Evolutionary conservation across 495 filamentous ascomycete genomes (phyloP).

Genomic region (Penicillium simplicissimum): DNA sequence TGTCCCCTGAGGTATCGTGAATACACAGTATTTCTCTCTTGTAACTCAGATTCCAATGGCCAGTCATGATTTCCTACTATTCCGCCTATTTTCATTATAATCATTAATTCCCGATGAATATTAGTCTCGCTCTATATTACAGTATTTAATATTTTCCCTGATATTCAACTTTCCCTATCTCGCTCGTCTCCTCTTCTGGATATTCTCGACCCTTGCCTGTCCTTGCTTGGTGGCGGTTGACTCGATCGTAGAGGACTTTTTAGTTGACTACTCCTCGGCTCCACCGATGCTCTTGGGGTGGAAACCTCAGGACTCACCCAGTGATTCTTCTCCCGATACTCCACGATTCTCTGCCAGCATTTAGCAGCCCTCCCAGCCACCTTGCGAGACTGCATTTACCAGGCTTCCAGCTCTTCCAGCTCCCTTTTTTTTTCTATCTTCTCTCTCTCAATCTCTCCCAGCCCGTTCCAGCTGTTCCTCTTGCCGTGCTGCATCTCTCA

Average conservation of each 20-base stretch:
- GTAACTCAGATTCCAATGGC: not conserved
- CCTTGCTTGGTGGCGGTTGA: slow-evolving; percentile 37
- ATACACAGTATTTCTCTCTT: not conserved
- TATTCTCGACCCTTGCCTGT: slow-evolving; percentile 7
- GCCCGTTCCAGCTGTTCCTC: not conserved
- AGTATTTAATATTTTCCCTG: not conserved
- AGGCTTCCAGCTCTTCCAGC: not conserved
- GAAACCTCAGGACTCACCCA: not conserved
- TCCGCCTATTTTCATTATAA: not conserved
- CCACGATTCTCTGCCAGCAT: slow-evolving; percentile 1
- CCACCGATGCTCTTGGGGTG: slow-evolving; percentile 2
- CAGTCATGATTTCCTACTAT: not conserved
- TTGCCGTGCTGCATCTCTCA: slow-evolving; percentile 1
- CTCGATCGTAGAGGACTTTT: slow-evolving; percentile 20
- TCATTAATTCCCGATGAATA: not conserved
- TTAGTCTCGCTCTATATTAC: not conserved
- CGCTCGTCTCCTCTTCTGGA: not conserved
- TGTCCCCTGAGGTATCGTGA: not conserved
- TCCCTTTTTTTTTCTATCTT: not conserved
- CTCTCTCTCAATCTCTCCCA: not conserved
- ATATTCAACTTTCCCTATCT: not conserved
- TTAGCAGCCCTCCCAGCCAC: slow-evolving; percentile 9
- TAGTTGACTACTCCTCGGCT: not conserved
- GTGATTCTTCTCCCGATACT: slow-evolving; percentile 1
- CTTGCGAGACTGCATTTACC: not conserved